These are phyloP conservation scores for Grigorovia jiainica DNA, from an alignment of 805 yeast species.

Conservation along the genomic window DNA sequence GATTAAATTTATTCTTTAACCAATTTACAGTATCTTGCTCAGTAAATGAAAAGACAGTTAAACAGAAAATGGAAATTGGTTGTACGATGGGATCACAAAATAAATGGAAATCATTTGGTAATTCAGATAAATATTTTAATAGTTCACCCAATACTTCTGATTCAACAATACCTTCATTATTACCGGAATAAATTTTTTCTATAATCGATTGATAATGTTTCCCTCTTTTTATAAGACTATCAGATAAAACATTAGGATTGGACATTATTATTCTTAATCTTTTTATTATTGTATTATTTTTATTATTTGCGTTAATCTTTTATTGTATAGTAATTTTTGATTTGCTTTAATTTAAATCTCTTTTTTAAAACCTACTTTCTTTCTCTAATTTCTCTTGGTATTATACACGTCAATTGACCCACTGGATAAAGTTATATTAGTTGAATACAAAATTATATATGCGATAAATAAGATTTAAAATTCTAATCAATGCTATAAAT, in stretches of 20 bases:
- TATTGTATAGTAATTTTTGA: no score
- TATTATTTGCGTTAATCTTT: no score
- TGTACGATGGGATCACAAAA: constrained; percentile 46
- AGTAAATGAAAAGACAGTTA: constrained; percentile 52
- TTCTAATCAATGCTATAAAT: no score
- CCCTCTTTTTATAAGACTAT: constrained; percentile 8
- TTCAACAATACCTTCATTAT: constrained; percentile 19
- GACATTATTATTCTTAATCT: not conserved
- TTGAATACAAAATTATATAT: no score
- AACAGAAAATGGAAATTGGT: constrained; percentile 42
- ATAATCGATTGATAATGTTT: constrained; percentile 15
- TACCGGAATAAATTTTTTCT: constrained; percentile 23
- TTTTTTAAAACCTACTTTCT: no score
- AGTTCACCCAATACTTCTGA: constrained; percentile 31
- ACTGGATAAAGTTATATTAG: no score
- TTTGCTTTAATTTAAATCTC: no score
- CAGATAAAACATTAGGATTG: not conserved
- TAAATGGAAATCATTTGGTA: constrained; percentile 34
- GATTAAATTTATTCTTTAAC: constrained; percentile 32
- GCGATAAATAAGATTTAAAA: no score
- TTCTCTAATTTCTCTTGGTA: no score
- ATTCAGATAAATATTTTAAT: constrained; percentile 27
- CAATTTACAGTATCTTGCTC: constrained; percentile 37
- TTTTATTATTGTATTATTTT: not conserved
- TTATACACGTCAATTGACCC: no score